Conservation (phyloP, 768 basidiomycete species). For the Phanerochaete sordida region DNA sequence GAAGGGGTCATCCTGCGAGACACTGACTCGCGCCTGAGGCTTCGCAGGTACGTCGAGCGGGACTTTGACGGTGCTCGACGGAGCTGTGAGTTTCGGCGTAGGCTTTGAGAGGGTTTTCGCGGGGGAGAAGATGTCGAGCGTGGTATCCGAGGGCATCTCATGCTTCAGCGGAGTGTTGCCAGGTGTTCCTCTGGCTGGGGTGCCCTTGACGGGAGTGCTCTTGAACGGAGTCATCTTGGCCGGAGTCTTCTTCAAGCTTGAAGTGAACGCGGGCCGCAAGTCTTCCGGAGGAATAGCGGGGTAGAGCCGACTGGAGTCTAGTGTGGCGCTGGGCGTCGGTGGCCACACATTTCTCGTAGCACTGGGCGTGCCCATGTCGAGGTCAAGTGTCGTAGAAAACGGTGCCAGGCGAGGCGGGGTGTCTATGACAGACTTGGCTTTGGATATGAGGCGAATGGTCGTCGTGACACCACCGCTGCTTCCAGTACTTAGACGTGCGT, state of each 20-base stretch:
- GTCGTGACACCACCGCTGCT: conserved; percentile 24
- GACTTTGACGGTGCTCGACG: neutral
- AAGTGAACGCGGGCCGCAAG: conserved; percentile 13
- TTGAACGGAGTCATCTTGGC: conserved; percentile 6
- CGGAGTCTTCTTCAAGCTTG: neutral
- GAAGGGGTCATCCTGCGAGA: conserved; percentile 48
- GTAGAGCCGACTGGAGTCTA: conserved; percentile 31
- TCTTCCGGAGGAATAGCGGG: conserved; percentile 34
- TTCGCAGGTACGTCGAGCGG: neutral
- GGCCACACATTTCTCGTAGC: conserved; percentile 36
- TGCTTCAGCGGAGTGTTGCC: conserved; percentile 5
- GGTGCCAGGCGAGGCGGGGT: conserved; percentile 64
- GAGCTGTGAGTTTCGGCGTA: too few relatives aligned
- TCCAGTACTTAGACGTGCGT: conserved; percentile 61
- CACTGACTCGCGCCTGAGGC: conserved; percentile 6
- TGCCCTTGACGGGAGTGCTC: conserved; percentile 15
- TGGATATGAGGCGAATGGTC: conserved; percentile 44
- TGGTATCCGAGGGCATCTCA: conserved; percentile 27
- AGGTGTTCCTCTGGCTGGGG: neutral
- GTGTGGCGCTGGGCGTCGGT: conserved; percentile 29
- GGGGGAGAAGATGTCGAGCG: conserved; percentile 44
- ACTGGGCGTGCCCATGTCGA: conserved; percentile 56
- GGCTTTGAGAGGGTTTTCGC: too few relatives aligned
- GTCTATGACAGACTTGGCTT: conserved; percentile 5
- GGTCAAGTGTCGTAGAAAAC: conserved; percentile 64